These are phyloP conservation scores for Elsinoe batatas DNA, from an alignment of 2,329 filamentous ascomycete species.

Conservation along the genomic window DNA sequence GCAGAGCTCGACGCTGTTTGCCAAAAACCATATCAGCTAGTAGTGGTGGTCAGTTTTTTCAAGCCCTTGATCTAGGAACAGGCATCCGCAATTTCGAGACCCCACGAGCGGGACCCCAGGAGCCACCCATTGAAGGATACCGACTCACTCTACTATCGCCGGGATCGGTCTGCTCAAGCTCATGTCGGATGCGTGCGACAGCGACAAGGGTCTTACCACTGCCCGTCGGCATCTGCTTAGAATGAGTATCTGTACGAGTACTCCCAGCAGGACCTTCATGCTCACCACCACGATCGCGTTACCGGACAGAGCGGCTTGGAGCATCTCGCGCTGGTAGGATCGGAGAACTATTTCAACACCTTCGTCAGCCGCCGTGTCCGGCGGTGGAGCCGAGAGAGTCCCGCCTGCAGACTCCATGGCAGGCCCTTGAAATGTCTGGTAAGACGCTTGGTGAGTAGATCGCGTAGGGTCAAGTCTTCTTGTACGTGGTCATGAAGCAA, in stretches of 20 bases:
- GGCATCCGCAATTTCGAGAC: too few relatives aligned
- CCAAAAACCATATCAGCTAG: constrained; percentile 38
- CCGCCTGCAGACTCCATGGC: too few relatives aligned
- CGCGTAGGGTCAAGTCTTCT: too few relatives aligned
- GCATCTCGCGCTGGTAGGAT: constrained; percentile 41
- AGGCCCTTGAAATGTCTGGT: too few relatives aligned
- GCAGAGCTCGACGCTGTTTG: constrained; percentile 37
- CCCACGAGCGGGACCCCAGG: too few relatives aligned
- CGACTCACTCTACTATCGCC: constrained; percentile 25
- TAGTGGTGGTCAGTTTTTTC: not conserved
- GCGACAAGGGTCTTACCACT: constrained; percentile 41
- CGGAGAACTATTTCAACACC: constrained; percentile 22
- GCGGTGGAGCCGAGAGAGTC: not conserved
- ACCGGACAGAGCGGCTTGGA: constrained; percentile 33
- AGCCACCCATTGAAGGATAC: not conserved
- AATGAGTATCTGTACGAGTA: not conserved
- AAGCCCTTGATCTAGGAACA: too few relatives aligned
- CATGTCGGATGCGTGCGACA: constrained; percentile 34
- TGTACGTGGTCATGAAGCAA: too few relatives aligned
- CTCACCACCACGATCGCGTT: constrained; percentile 38
- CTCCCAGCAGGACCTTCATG: not conserved
- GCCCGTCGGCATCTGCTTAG: constrained; percentile 36
- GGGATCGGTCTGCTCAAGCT: constrained; percentile 31
- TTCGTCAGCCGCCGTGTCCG: not conserved
- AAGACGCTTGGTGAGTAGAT: too few relatives aligned